Evolutionary conservation across 306 rosid genomes (phyloP), one percentile per base, ranked within the genome.

Genomic region (Pterocarpus santalinus): DNA sequence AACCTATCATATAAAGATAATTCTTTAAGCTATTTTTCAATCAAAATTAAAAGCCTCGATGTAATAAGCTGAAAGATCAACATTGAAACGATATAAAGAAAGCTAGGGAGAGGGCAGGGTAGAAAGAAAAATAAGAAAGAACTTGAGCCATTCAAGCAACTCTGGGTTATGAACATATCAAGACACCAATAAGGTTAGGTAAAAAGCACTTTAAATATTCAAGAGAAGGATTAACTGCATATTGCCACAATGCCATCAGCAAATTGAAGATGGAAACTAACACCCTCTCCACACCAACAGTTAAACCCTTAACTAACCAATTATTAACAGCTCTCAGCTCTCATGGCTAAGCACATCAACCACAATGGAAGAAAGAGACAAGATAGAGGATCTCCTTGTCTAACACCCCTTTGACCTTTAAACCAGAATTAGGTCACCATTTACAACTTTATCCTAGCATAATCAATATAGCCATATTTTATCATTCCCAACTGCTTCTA

Each of bases 1-100:
- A 85, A 95, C 98, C 98, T 95, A 87, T 39, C 67, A 73, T 38
- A 63, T 64, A 73, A 66, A 43, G 71, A 70, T 13, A 69, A 74
- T 57, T 80, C 12, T 49, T 64, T 72, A 60, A 68, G 79, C n/a
- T 55, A 34, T 61, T 73, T 66, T 52, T 66, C 72, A 77, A 73
- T 41, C 74, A 68, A 82, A 65, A 62, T 52, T 76, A 75, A 15
- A 60, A 68, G 67, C 44, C 70, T 43, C 15, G 39, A 51, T 39
- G 62, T 41, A 72, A 35, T 44, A 44, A 63, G 69, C 76, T 76
- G 58, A 76, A 71, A 60, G 38, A 7, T 47, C 60, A 83, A 63
- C 69, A 57, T 36, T 53, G 12, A 75, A 78, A 43, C 13, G 36
- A 16, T 61, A 32, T 53, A 17, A 34, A 62, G 28, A 30, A 84